phyloP scores from a whole-genome alignment of 345 rosid genomes.

The Excoecaria cochinchinensis region DNA sequence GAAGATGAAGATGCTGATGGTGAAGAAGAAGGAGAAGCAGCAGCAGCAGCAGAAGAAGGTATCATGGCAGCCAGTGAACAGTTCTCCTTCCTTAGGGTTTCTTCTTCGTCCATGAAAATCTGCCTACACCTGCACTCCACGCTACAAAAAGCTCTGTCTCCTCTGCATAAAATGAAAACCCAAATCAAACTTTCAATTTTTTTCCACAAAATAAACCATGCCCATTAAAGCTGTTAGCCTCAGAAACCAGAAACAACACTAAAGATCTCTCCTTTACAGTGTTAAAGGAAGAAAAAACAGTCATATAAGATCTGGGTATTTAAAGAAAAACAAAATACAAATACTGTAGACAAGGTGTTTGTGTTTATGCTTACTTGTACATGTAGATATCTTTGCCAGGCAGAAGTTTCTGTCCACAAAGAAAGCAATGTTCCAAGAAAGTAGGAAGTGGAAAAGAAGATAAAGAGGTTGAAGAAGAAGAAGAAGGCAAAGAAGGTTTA shows the following conservation, averaged over 20 bases:
- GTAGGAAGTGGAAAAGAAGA: slow-evolving; percentile 24
- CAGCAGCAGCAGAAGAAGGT: slow-evolving; percentile 24
- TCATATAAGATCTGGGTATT: slow-evolving; percentile 13
- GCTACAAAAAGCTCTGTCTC: slow-evolving; percentile 84
- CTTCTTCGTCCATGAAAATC: slow-evolving; percentile 81
- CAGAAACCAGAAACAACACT: neutral
- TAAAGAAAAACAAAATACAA: neutral
- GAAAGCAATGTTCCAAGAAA: slow-evolving; percentile 70
- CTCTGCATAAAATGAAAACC: slow-evolving; percentile 36
- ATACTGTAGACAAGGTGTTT: neutral
- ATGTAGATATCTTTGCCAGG: slow-evolving; percentile 86
- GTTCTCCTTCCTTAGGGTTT: slow-evolving; percentile 43
- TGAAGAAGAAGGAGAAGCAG: slow-evolving; percentile 28
- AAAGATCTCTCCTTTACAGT: neutral
- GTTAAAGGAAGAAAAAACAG: too few species aligned
- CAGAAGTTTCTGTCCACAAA: slow-evolving; percentile 63
- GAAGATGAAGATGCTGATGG: slow-evolving; percentile 22
- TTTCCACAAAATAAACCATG: neutral
- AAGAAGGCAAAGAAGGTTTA: slow-evolving; percentile 16
- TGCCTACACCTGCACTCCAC: slow-evolving; percentile 89
- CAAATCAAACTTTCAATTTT: neutral
- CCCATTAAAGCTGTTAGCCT: neutral
- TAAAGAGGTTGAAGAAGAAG: neutral
- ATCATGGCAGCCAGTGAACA: slow-evolving; percentile 43
- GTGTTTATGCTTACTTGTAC: slow-evolving; percentile 61